Conservation (phyloP, 768 basidiomycete genomes). For the Boletus edulis region DNA sequence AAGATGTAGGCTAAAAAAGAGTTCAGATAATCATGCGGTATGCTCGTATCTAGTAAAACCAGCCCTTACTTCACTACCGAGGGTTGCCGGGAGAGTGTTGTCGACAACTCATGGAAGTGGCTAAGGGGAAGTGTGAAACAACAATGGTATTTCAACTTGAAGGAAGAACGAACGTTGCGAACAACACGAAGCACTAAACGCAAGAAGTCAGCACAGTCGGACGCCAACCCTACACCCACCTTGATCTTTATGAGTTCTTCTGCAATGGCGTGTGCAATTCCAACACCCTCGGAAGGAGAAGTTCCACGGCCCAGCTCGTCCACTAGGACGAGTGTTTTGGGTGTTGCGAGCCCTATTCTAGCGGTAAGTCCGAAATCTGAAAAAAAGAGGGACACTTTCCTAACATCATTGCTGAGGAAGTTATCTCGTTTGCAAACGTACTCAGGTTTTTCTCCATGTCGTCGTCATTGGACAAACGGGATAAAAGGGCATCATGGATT, state of each 20-base stretch:
- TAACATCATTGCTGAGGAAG: conserved; percentile 86
- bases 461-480: conserved; percentile 91
- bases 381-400: conserved; percentile 38
- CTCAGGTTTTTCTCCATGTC: conserved; percentile 86
- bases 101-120: conserved; percentile 79
- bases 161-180: conserved; percentile 66
- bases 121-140: conserved; percentile 33
- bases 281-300: conserved; percentile 76
- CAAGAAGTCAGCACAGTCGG: neutral
- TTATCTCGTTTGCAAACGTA: conserved; percentile 96
- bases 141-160: neutral
- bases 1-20: conserved; percentile 64
- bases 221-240: conserved; percentile 38
- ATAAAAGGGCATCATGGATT: conserved; percentile 80
- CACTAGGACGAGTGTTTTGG: conserved; percentile 73
- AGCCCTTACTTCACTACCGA: conserved; percentile 72
- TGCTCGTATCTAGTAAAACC: neutral
- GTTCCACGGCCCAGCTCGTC: conserved; percentile 96
- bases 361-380: neutral
- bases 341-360: conserved; percentile 60
- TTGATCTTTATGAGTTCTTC: conserved; percentile 72
- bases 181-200: conserved; percentile 77
- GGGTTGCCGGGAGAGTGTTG: conserved; percentile 72
- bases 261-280: conserved; percentile 81
- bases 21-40: neutral